Percentiles rank a stretch among this genome's conserved stretches.
These are phyloP conservation scores for Pelargonium cotyledonis DNA, from an alignment of 441 rosid genomes.

Conservation along the genomic window DNA sequence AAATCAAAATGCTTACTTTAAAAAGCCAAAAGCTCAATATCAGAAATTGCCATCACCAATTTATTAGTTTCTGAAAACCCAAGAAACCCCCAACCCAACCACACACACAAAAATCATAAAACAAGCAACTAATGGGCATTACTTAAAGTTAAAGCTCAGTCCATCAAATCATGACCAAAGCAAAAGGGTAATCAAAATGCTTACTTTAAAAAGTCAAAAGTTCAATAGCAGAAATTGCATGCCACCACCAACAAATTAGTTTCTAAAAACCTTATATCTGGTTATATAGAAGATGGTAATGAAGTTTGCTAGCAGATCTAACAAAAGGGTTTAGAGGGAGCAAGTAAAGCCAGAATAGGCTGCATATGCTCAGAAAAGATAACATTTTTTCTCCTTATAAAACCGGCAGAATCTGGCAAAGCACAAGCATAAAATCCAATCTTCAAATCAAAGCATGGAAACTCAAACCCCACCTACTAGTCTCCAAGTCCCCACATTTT, in stretches of 20 bases:
- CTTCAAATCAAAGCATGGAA: neutral
- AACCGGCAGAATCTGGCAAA: too few relatives aligned
- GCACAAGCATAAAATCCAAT: neutral
- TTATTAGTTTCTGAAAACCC: neutral
- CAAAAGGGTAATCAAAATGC: conserved; percentile 2
- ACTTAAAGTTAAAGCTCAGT: neutral
- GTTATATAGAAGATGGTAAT: neutral
- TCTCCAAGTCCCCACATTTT: neutral
- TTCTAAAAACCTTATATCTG: neutral
- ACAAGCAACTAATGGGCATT: neutral
- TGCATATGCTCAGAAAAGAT: neutral
- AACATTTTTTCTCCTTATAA: neutral
- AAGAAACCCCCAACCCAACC: too few relatives aligned
- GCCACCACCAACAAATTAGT: conserved; percentile 6
- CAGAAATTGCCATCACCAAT: conserved; percentile 19
- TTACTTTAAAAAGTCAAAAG: neutral
- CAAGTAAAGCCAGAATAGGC: too few relatives aligned
- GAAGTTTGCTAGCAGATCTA: conserved; percentile 3
- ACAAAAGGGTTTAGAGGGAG: neutral
- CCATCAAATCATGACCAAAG: neutral
- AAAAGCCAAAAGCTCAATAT: neutral
- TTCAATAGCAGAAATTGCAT: conserved; percentile 15
- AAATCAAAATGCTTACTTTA: conserved; percentile 1
- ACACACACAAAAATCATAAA: neutral
- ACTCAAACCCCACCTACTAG: neutral